Base-by-base conservation (phyloP, 225 moss, liverwort and hornwort genomes). In the Sphagnum tenellum region DNA sequence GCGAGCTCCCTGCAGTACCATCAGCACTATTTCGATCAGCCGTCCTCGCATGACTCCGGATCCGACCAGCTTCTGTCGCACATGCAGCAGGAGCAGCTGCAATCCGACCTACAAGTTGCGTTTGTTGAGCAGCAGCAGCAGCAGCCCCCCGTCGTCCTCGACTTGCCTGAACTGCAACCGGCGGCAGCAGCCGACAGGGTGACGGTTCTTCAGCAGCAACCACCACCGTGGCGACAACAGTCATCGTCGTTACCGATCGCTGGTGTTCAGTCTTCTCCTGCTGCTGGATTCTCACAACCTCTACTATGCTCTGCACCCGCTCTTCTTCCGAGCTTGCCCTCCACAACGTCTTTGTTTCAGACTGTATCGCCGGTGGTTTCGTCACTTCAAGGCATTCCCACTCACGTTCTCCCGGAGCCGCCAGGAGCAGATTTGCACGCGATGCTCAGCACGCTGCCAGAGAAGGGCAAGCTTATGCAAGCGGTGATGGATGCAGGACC, bases 401-500 rank as follows among this genome's bases (percentile, higher is more conserved):
- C 29, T 29, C 29, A 29, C 29, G 29, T 29, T 29, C 29, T 93
- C 55, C 92, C 92, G 7, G 92, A 93, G 77, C 92, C 92, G 44
- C 92, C 92, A 7, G 92, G 89, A 67, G 79, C 92, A 2, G 89
- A 93, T 69, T 66, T 89, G 48, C 88, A 89, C 70, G 88, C 89
- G 54, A 86, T 93, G 92, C 60, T 93, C 56, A 89, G 86, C 45
- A 86, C 88, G 0, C 86, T 93, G 12, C 92, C 92, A 2, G 89
- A 93, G 77, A 89, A 82, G 56, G 92, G 92, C 49, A 88, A 93
- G 74, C 88, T 93, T 48, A 70, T 93, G 5, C 88, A 93, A 73
- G 92, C 92, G 9, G 89, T 93, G 44, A 29, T 29, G 29, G 29
- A 29, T 29, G 29, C 29, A 29, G 29, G 29, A 29, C 29, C 29